These are phyloP conservation scores for Astraeus odoratus DNA, from an alignment of 768 basidiomycete genomes.

Conservation along the genomic window DNA sequence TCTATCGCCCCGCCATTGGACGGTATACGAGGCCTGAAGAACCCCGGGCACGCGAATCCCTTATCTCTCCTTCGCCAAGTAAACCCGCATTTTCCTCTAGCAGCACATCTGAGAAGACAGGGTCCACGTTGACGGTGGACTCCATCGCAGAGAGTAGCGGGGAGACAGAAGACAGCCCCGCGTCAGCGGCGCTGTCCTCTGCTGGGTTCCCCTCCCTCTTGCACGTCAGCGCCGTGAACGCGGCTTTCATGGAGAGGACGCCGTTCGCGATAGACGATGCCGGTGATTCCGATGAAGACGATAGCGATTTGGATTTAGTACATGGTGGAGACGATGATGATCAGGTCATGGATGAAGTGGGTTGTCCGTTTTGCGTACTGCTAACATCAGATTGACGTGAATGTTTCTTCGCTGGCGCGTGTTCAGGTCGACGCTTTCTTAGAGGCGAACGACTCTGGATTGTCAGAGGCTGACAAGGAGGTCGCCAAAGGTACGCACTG, in stretches of 20 bases:
- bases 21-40: slow-evolving; percentile 80
- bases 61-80: slow-evolving; percentile 58
- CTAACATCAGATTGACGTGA: too few species aligned
- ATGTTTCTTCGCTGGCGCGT: not conserved
- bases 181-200: slow-evolving; percentile 23
- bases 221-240: slow-evolving; percentile 68
- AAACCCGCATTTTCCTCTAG: slow-evolving; percentile 44
- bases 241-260: slow-evolving; percentile 84
- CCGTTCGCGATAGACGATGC: slow-evolving; percentile 97
- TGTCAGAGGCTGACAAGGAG: slow-evolving; percentile 73
- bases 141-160: slow-evolving; percentile 10
- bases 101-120: slow-evolving; percentile 30
- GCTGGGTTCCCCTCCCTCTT: slow-evolving; percentile 46
- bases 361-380: slow-evolving; percentile 19
- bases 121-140: slow-evolving; percentile 49
- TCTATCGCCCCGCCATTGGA: slow-evolving; percentile 79
- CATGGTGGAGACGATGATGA: slow-evolving; percentile 49
- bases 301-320: slow-evolving; percentile 47
- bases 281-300: slow-evolving; percentile 70
- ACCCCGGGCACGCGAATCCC: slow-evolving; percentile 80
- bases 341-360: slow-evolving; percentile 84
- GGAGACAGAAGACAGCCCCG: slow-evolving; percentile 16
- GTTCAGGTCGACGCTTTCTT: slow-evolving; percentile 87
- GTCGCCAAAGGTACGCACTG: slow-evolving; percentile 59
- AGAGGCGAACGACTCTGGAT: slow-evolving; percentile 85